Percentiles rank a stretch among this genome's conserved stretches.
Conservation (phyloP, 2,329 filamentous ascomycete genomes). For the Chalaropsis thielavioides region DNA sequence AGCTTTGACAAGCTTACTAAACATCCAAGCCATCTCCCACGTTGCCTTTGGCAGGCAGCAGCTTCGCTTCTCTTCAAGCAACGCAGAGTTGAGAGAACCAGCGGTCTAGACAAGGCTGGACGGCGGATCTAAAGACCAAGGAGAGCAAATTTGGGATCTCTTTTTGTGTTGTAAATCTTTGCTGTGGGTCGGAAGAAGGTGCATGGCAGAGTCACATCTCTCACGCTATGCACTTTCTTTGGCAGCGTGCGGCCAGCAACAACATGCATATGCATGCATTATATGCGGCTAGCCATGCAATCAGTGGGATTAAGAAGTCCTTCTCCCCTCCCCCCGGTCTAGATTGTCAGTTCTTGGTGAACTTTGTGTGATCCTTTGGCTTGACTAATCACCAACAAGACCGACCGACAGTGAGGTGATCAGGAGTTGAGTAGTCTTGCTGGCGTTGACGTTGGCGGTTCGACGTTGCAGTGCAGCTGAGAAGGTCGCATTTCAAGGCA, state of each 20-base stretch:
- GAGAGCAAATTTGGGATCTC: too few species aligned
- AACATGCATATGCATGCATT: neutral
- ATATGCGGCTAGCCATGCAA: neutral
- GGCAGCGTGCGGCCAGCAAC: slow-evolving; percentile 2
- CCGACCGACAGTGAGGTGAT: neutral
- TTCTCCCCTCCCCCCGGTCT: neutral
- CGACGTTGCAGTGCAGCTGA: neutral
- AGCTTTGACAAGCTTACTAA: too few species aligned
- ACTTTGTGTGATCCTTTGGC: neutral
- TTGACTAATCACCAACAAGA: neutral
- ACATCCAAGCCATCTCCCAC: too few species aligned
- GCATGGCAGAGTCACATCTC: neutral
- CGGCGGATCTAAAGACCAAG: too few species aligned
- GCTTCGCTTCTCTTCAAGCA: too few species aligned
- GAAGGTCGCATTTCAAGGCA: neutral
- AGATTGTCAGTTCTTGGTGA: neutral
- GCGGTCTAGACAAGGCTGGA: too few species aligned
- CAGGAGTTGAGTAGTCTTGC: neutral
- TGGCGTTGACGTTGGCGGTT: neutral
- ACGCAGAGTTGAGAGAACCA: too few species aligned
- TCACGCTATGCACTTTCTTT: neutral
- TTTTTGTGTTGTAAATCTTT: neutral
- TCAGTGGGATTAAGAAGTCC: neutral
- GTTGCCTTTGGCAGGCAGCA: too few species aligned
- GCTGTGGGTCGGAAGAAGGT: neutral